These are phyloP conservation scores for Pseudocercospora eumusae DNA, from an alignment of 2,329 filamentous ascomycete genomes.

Conservation along the genomic window DNA sequence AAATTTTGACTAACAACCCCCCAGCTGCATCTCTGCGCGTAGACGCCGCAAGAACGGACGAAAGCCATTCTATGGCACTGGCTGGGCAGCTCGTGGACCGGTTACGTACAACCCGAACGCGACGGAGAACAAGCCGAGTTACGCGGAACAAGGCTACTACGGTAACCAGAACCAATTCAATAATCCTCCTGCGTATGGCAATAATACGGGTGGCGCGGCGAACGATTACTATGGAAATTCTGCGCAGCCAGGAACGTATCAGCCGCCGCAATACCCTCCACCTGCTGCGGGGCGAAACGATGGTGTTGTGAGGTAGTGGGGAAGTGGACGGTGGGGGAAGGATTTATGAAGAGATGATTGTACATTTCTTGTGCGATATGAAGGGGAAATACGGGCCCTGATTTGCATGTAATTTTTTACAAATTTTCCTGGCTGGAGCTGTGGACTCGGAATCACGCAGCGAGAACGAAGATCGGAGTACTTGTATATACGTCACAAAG, in stretches of 20 bases:
- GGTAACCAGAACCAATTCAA: neutral
- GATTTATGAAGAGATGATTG: neutral
- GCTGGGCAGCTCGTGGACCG: constrained; percentile 20
- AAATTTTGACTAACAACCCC: neutral
- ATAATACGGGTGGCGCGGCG: neutral
- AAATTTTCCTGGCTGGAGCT: too few relatives aligned
- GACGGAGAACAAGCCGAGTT: constrained; percentile 1
- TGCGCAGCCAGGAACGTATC: constrained; percentile 18
- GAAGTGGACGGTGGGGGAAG: neutral
- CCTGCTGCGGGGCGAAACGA: constrained; percentile 13
- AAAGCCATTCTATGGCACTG: constrained; percentile 24
- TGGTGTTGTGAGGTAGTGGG: constrained; percentile 12
- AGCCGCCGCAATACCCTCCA: constrained; percentile 21
- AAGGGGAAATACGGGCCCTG: too few relatives aligned
- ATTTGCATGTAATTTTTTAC: too few relatives aligned
- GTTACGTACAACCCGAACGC: constrained; percentile 17
- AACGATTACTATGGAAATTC: neutral
- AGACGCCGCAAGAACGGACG: constrained; percentile 20
- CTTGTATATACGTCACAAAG: too few relatives aligned
- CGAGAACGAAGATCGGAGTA: too few relatives aligned
- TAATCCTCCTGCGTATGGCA: constrained; percentile 11
- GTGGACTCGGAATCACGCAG: too few relatives aligned
- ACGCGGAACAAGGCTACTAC: constrained; percentile 15
- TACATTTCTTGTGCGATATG: too few relatives aligned
- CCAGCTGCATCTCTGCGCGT: constrained; percentile 22